Evolutionary conservation across 2,329 filamentous ascomycete species (phyloP), one percentile per base, ranked within the genome.

Genomic region (Septoria linicola): DNA sequence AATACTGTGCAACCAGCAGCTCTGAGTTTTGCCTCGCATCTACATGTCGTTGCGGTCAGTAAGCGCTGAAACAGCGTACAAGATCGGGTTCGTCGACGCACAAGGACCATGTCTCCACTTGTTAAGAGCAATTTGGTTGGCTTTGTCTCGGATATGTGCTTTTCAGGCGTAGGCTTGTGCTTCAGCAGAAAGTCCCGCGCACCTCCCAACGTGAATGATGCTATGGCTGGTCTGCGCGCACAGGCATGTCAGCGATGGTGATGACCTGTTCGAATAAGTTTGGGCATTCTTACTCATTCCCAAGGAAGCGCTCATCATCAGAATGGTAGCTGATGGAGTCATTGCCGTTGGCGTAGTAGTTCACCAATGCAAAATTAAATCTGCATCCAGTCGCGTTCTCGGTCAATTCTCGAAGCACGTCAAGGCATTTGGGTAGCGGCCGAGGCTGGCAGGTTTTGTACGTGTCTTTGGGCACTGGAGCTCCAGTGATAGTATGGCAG

Each of bases 271-370:
- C 5, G 10, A 27, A 39, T 21, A 17, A 3, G 2, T 11, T n/a
- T 20, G 7, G 19, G n/a, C 3, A 3, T 13, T n/a, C 42, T 45
- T n/a, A 45, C 42, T 84, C 72, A 0, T 71, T 58, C 0, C 87
- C 88, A 0, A 92, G 76, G 59, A 92, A 93, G 4, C 80, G 76
- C 72, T 92, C 88, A 63, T 92, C 87, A 59, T 92, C 88, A 41
- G 83, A 87, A 68, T 92, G 87, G 63, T 86, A 92, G 8, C 83
- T 80, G 41, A 92, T 92, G 59, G 84, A 88, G 66, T 92, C 87
- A 4, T 81, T 73, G 0, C 88, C 87, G 3, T 80, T 80, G n/a
- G 84, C 84, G 64, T 92, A 92, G 71, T 92, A 92, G 64, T 92
- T 92, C 3, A 92, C 85, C 1, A 92, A 76, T 53, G 84, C 87